Evolutionary conservation across 2,329 filamentous ascomycete genomes (phyloP).

Genomic region (Trichophyton mentagrophytes): DNA sequence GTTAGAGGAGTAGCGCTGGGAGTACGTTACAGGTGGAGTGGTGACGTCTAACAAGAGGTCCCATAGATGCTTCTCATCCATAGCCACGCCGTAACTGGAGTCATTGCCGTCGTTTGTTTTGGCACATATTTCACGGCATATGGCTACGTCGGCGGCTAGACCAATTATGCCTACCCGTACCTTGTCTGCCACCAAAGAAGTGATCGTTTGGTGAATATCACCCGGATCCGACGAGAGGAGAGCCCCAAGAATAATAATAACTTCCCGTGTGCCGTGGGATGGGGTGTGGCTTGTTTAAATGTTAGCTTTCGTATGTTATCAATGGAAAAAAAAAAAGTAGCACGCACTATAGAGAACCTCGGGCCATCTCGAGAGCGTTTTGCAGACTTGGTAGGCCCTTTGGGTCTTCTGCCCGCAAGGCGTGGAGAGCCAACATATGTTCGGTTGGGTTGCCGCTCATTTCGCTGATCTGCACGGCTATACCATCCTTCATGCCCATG

Average conservation of each 20-base stretch:
- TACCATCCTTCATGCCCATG: constrained; percentile 82
- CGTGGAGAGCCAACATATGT: constrained; percentile 65
- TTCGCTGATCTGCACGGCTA: constrained; percentile 74
- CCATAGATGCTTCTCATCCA: constrained; percentile 76
- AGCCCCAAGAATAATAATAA: constrained; percentile 83
- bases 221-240: constrained; percentile 83
- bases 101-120: constrained; percentile 70
- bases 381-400: constrained; percentile 71
- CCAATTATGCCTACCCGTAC: constrained; percentile 85
- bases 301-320: background rate
- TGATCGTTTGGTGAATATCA: constrained; percentile 86
- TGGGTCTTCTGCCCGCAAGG: constrained; percentile 52
- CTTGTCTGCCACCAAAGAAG: constrained; percentile 61
- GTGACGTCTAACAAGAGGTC: constrained; percentile 82
- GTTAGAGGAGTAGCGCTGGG: constrained; percentile 37
- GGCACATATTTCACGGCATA: constrained; percentile 79
- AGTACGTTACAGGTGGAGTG: constrained; percentile 72
- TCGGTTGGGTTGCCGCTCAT: constrained; percentile 84
- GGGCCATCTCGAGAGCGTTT: constrained; percentile 90
- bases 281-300: constrained; percentile 57
- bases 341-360: constrained; percentile 69
- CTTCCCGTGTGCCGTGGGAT: constrained; percentile 82
- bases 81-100: constrained; percentile 63
- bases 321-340: background rate
- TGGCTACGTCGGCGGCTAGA: constrained; percentile 78